Base-by-base conservation (phyloP, 2,329 filamentous ascomycete species). In the Cladosporium phlei region DNA sequence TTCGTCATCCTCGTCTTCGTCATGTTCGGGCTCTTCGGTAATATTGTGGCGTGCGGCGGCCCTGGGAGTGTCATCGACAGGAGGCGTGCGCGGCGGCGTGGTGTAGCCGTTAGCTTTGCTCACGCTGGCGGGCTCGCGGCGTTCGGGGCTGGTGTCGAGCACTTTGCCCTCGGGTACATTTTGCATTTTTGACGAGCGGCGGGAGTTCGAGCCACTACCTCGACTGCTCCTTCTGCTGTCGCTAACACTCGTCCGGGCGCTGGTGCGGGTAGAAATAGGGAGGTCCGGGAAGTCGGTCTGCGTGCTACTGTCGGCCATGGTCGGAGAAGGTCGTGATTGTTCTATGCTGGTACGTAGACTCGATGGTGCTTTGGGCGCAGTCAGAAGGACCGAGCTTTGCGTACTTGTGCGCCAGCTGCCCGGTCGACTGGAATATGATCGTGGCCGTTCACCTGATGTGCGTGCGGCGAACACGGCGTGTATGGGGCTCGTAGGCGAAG, bases 401-500 rank as follows among this genome's bases (percentile, higher is more conserved):
- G 42, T 45, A 19, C 38, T 42, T 11, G 37, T 48, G 5, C 38
- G 46, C 38, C 46, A 59, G 49, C 70, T 73, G 21, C 52, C 52
- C 24, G 58, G 59, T 29, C 59, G 56, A 24, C 60, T 61, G 11
- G 53, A 40, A 12, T 63, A 58, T 14, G 42, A 45, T 24, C 42
- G 42, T 20, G 42, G 17, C 82, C 70, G 66, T 87, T 95, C 46
- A 3, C 44, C 44, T 14, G 44, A 47, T 60, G 79, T 80, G 50
- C 85, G 67, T 30, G 65, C 63, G 28, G 65, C 63, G 56, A 78
- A 80, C 65, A 70, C 82, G 66, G 64, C 70, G 65, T 73, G 81
- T 28, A 82, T 69, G 1, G 89, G 88, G 64, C 88, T 95, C 8
- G 80, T 80, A 1, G 87, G 85, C 43, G 76, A 80, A 3, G 88